Base-by-base conservation (phyloP, 805 yeast genomes). In the Metschnikowia reukaufii region DNA sequence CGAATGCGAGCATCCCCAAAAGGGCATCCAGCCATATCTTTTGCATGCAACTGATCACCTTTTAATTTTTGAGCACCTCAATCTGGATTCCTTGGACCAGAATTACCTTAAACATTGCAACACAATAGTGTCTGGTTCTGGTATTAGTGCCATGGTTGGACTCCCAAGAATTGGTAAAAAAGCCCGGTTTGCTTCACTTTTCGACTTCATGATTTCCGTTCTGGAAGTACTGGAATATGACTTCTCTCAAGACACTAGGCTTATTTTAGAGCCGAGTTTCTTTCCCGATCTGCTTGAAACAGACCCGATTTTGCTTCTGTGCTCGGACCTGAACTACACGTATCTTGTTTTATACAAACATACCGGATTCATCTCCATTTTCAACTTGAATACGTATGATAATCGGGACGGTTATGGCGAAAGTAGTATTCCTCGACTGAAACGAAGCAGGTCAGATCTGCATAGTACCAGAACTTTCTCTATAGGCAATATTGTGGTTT, bases 401-500 rank as follows among this genome's bases (percentile, higher is more conserved):
- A 23, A 30, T 20, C 15, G 29, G 5, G 5, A 25, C 8, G 12
- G 12, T 2, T 9, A 25, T 25, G 5, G n/a, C n/a, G n/a, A n/a
- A 10, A 17, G n/a, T 7, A 13, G 17, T 8, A 17, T 18, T 27
- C 23, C 13, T 3, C 38, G 29, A 27, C 21, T 34, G 7, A 33
- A 21, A 19, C 32, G 48, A 12, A 6, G 10, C 21, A 35, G 39
- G 16, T 19, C 15, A 6, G 12, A 19, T 10, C 4, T 3, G 15
- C 36, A 17, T 4, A 6, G 27, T 7, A 30, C 44, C 18, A 20
- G n/a, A 5, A 51, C 58, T 2, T 45, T 46, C 13, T 29, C 43
- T 33, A 37, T 58, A 2, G 60, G 58, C 10, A 44, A 35, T 15
- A 31, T 58, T 1, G 48, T 53, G 13, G 47, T 57, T 8, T 21